Evolutionary conservation across 2,329 filamentous ascomycete genomes (phyloP), one percentile per base, ranked within the genome.

Genomic region (Phaeosphaeriaceae sp.): DNA sequence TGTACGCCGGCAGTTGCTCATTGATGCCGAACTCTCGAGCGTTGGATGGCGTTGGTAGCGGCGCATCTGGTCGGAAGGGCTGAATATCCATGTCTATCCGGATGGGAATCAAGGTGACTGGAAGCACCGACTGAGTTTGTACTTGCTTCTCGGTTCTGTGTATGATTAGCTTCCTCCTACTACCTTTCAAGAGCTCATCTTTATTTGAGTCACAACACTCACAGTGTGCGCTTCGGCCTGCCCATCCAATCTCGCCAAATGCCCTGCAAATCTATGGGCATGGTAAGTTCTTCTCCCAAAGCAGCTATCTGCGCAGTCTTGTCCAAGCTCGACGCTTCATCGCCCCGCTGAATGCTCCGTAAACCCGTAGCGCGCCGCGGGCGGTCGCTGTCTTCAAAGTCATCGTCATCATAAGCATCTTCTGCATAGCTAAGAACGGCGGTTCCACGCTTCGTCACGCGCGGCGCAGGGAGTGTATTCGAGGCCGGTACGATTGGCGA

Each of bases 351-450:
- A 66, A 92, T 74, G 66, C 88, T 97, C 62, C 92, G 87, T 73
- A 97, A 73, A 4, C 92, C 92, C 0, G 92, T 95, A 11, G 90
- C 84, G 48, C 84, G 78, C 54, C 86, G 78, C 35, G 83, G 89
- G 2, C 87, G 87, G 56, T 93, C 87, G 56, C 90, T 84, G 51
- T 84, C 81, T 46, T 90, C 88, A 55, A 91, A 88, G 41, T 89
- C 87, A 55, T 91, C 89, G 47, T 87, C 92, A 60, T 97, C 93
- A 68, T 88, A 96, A 38, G 92, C 92, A 72, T 97, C 93, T 72
- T 99, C 94, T 18, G 94, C 93, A 70, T 99, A 99, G 77, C 97
- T 99, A 76, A 97, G 94, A 56, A 93, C 90, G 28, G 90, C 94
- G 2, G 94, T 97, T 49, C 94, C 94, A 74, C 94, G 88, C 79